Conservation (phyloP, 352 stramenopile species). For the Halophytophthora batemanensis region DNA sequence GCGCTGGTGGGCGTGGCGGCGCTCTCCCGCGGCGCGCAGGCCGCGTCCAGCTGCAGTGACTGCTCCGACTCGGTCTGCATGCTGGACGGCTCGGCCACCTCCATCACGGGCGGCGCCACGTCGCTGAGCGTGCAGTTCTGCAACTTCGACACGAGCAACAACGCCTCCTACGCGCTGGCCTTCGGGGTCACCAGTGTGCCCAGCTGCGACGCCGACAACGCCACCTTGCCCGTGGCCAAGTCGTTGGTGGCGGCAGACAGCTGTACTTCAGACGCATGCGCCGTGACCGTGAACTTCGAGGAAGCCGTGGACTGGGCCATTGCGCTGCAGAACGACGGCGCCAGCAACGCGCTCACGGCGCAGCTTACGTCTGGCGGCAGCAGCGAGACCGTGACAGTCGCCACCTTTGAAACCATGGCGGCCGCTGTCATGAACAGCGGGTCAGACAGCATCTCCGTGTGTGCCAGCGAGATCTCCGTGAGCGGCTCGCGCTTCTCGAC, state of each 20-base stretch:
- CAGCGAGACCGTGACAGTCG: slow-evolving; percentile 47
- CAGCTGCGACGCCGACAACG: slow-evolving; percentile 40
- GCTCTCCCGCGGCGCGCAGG: slow-evolving; percentile 8
- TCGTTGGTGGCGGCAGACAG: slow-evolving; percentile 30
- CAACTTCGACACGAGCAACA: slow-evolving; percentile 50
- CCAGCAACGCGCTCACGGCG: slow-evolving; percentile 47
- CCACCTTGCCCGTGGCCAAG: slow-evolving; percentile 37
- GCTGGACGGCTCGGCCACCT: slow-evolving; percentile 36
- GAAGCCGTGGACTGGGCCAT: slow-evolving; percentile 64
- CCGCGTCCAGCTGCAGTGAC: slow-evolving; percentile 45
- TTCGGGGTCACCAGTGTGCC: slow-evolving; percentile 47
- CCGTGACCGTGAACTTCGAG: slow-evolving; percentile 50
- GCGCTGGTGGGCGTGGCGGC: slow-evolving; percentile 2
- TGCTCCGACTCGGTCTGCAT: slow-evolving; percentile 57
- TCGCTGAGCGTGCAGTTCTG: slow-evolving; percentile 56
- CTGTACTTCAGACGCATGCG: slow-evolving; percentile 44
- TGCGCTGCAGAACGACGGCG: slow-evolving; percentile 36
- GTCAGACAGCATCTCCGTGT: slow-evolving; percentile 39
- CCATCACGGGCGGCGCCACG: slow-evolving; percentile 34
- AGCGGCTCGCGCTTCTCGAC: slow-evolving; percentile 52
- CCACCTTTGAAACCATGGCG: slow-evolving; percentile 30
- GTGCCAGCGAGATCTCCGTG: slow-evolving; percentile 38
- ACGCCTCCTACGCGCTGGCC: slow-evolving; percentile 28
- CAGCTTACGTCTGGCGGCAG: slow-evolving; percentile 35
- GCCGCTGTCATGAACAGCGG: slow-evolving; percentile 30